phyloP scores from a whole-genome alignment of 2,329 filamentous ascomycete species.

The Penicillium expansum region DNA sequence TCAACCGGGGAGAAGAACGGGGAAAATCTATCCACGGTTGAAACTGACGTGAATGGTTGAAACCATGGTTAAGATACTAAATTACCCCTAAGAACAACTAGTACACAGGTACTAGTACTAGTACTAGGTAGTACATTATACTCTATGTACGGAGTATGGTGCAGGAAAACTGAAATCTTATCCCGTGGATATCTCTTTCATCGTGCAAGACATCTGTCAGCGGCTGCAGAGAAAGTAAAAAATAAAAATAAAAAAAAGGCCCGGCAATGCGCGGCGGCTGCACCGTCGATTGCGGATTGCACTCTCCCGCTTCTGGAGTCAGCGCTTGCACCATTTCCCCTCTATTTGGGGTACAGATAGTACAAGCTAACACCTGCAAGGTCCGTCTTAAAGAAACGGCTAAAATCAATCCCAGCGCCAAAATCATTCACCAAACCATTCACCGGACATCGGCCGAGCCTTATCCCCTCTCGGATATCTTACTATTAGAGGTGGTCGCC shows the following conservation, averaged over 20 bases:
- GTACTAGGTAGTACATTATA: too few relatives aligned
- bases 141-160: too few relatives aligned
- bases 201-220: conserved; percentile 14
- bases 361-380: conserved; percentile 5
- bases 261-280: conserved; percentile 16
- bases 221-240: conserved; percentile 5
- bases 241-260: conserved; percentile 1
- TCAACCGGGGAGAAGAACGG: neutral
- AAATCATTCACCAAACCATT: neutral
- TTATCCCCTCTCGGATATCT: neutral
- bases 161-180: neutral
- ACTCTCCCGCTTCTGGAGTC: conserved; percentile 5
- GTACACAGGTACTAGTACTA: too few relatives aligned
- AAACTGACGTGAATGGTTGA: neutral
- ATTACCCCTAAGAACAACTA: neutral
- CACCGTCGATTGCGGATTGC: conserved; percentile 18
- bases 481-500: neutral
- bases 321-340: conserved; percentile 8
- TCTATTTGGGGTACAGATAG: neutral
- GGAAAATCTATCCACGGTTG: neutral
- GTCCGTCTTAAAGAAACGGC: neutral
- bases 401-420: neutral
- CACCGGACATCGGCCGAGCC: conserved; percentile 3
- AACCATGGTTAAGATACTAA: neutral
- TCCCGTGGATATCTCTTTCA: neutral